Evolutionary conservation across 371 early-diverging fungal species (phyloP), one percentile per base, ranked within the genome.

Genomic region (Neoconidiobolus thromboides): DNA sequence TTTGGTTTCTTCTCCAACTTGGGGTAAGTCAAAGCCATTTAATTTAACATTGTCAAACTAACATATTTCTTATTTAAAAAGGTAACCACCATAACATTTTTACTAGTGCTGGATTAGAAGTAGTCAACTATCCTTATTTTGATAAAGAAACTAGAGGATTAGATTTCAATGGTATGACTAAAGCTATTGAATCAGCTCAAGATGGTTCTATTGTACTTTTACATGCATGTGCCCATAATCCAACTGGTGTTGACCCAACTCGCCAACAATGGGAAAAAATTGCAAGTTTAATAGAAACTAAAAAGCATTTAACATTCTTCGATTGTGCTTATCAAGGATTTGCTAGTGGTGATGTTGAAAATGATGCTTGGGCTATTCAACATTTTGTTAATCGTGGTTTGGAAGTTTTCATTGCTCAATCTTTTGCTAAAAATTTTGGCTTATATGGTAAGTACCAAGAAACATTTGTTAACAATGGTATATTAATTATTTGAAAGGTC

Each of bases 301-400:
- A 83, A 70, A 68, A 68, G 9, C 91, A 86, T 63, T 85, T 93
- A 69, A 81, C 90, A 36, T 92, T 93, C 82, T 96, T 96, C 68
- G 96, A 96, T 69, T 89, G 86, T 68, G 96, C 96, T 52, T 96
- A 96, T 78, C 94, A 94, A 79, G 95, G 96, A 1, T 96, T 93
- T 66, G 95, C 95, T 46, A 87, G 86, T 15, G 96, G 96, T 48
- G 79, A 85, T 69, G 73, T 96, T 5, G 91, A 87, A 63, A 71
- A 77, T 51, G 96, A 96, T 71, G 93, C 93, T 12, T 83, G 76
- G 75, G 88, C 92, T 55, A 85, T 93, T 40, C 82, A 94, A 26
- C 82, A 86, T 71, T 96, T 94, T 77, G 89, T 85, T 5, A 72
- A 78, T n/a, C 79, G 83, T 64, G 92, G 91, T 2, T 86, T 91